Conservation (phyloP, 352 stramenopile species). For the Pythium rhizo-oryzae region DNA sequence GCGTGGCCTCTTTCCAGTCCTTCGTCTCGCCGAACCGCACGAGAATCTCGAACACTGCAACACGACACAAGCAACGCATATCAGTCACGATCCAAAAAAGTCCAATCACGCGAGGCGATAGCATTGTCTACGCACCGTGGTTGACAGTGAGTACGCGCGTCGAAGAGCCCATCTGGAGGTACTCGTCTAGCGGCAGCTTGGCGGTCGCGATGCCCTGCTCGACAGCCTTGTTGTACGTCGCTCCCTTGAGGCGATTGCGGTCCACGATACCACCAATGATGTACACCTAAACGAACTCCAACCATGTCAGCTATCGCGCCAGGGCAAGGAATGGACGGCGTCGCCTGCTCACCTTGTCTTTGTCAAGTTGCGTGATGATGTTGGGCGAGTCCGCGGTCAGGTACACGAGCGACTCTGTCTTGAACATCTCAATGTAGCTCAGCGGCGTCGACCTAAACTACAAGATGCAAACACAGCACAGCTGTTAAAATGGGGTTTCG, state of each 20-base stretch:
- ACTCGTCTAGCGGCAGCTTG: constrained; percentile 90
- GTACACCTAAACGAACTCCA: constrained; percentile 70
- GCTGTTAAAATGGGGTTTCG: neutral
- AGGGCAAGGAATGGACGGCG: neutral
- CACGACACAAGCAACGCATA: neutral
- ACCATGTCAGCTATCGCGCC: too few relatives aligned
- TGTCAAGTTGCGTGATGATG: constrained; percentile 85
- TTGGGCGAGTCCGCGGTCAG: constrained; percentile 95
- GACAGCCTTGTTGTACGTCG: constrained; percentile 91
- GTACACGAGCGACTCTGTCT: constrained; percentile 92
- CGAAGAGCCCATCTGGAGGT: constrained; percentile 67
- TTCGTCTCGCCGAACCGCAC: constrained; percentile 69
- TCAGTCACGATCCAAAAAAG: neutral
- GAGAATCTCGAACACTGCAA: constrained; percentile 81
- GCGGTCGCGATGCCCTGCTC: constrained; percentile 91
- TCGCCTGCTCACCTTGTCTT: constrained; percentile 59
- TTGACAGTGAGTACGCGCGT: constrained; percentile 90
- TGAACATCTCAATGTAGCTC: constrained; percentile 77
- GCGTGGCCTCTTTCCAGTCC: constrained; percentile 76
- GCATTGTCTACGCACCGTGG: constrained; percentile 54
- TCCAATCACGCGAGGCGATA: neutral
- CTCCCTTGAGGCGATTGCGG: constrained; percentile 95
- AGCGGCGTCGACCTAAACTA: constrained; percentile 62
- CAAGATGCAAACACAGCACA: neutral
- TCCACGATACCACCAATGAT: constrained; percentile 98